Evolutionary conservation across 371 early-diverging fungal species (phyloP).

Genomic region (Mortierella sp.): DNA sequence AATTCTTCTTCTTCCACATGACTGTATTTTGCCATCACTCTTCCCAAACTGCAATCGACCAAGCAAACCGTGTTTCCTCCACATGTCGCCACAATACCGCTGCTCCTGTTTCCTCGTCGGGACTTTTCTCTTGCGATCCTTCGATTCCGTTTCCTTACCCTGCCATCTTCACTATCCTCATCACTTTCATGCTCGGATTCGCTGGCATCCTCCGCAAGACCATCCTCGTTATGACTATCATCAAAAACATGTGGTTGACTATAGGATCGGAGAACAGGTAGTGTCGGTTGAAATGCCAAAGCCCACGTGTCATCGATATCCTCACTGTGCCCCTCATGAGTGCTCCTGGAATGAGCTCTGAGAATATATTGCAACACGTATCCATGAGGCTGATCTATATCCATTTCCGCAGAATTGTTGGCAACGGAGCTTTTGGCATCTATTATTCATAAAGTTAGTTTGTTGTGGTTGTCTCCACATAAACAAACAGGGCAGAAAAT

Average conservation of each 20-base stretch:
- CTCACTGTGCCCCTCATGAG: slow-evolving; percentile 54
- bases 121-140: slow-evolving; percentile 16
- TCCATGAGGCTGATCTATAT: slow-evolving; percentile 13
- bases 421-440: not conserved
- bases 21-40: slow-evolving; percentile 66
- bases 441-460: not conserved
- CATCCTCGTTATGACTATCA: not conserved
- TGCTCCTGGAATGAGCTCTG: slow-evolving; percentile 49
- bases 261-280: slow-evolving; percentile 22
- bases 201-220: not conserved
- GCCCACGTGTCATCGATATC: slow-evolving; percentile 31
- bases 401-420: slow-evolving; percentile 2
- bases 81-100: slow-evolving; percentile 60
- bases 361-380: slow-evolving; percentile 32
- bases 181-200: not conserved
- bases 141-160: slow-evolving; percentile 14
- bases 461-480: no score
- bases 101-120: slow-evolving; percentile 21
- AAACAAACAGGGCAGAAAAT: no score
- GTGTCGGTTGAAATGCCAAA: slow-evolving; percentile 43
- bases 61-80: slow-evolving; percentile 65
- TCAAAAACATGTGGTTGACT: not conserved
- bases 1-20: slow-evolving; percentile 70
- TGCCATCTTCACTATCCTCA: slow-evolving; percentile 7
- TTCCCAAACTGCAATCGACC: slow-evolving; percentile 63